Percentiles rank a stretch among this genome's conserved stretches.
These are phyloP conservation scores for Obelidium mucronatum DNA, from an alignment of 192 early-diverging fungal species.

Conservation along the genomic window DNA sequence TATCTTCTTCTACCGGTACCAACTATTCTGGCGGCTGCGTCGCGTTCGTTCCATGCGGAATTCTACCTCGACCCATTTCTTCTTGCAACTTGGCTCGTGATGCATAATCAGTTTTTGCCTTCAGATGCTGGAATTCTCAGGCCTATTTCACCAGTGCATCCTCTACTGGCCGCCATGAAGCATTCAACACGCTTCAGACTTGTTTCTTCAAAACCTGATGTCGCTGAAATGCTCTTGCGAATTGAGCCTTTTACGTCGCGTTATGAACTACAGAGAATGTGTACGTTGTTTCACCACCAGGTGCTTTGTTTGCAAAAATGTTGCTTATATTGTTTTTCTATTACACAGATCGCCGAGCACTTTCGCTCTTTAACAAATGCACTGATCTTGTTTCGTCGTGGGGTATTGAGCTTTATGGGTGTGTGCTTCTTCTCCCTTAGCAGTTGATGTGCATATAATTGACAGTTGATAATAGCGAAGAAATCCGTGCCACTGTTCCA, in stretches of 20 bases:
- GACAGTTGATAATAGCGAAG: not conserved
- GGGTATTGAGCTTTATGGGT: constrained; percentile 25
- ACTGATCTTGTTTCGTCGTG: constrained; percentile 23
- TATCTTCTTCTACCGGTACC: constrained; percentile 13
- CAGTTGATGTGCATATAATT: not conserved
- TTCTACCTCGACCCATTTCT: constrained; percentile 25
- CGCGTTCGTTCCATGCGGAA: not conserved
- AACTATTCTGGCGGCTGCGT: not conserved
- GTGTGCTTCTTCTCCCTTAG: constrained; percentile 6
- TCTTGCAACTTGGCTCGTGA: constrained; percentile 28
- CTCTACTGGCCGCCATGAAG: constrained; percentile 35
- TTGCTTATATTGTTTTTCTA: not conserved
- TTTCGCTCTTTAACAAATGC: constrained; percentile 16
- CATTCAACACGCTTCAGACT: constrained; percentile 19
- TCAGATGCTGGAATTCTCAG: not conserved
- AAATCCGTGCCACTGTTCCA: constrained; percentile 10
- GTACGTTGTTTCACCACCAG: too few species aligned
- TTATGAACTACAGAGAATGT: constrained; percentile 40
- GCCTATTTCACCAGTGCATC: constrained; percentile 30
- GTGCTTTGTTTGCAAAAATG: not conserved
- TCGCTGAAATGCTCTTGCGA: constrained; percentile 15
- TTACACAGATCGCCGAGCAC: constrained; percentile 18
- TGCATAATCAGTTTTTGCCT: constrained; percentile 32
- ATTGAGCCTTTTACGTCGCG: constrained; percentile 28
- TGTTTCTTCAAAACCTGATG: constrained; percentile 3